A percentile compares a stretch with the other conserved stretches of the same genome.
phyloP scores from a whole-genome alignment of 23 red algal species.

The Chondrus crispus region DNA sequence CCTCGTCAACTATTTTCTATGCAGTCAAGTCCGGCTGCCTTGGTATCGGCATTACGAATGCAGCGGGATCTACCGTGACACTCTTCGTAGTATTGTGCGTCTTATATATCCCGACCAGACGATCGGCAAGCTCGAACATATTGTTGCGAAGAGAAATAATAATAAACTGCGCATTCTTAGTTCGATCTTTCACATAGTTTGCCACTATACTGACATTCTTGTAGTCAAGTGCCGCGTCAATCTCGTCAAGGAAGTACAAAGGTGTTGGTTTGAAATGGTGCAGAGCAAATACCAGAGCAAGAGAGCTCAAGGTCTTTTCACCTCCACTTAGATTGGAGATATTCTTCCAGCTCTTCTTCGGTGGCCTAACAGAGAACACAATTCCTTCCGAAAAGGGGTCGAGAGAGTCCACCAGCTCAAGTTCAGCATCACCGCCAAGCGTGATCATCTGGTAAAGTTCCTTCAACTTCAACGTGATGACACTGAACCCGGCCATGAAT shows the following conservation, averaged over 20 bases:
- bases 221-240: slow-evolving; percentile 98
- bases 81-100: slow-evolving; percentile 81
- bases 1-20: too few species aligned
- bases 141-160: slow-evolving; percentile 98
- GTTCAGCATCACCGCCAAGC: slow-evolving; percentile 92
- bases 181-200: slow-evolving; percentile 95
- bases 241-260: slow-evolving; percentile 98
- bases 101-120: slow-evolving; percentile 97
- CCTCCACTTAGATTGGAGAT: slow-evolving; percentile 95
- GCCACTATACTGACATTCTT: slow-evolving; percentile 98
- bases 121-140: slow-evolving; percentile 97
- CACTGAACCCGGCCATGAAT: slow-evolving; percentile 88
- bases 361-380: slow-evolving; percentile 93
- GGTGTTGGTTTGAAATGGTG: slow-evolving; percentile 96
- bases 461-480: slow-evolving; percentile 89
- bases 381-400: slow-evolving; percentile 98
- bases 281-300: slow-evolving; percentile 95
- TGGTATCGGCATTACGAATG: slow-evolving; percentile 63
- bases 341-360: slow-evolving; percentile 99
- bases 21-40: too few species aligned
- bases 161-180: slow-evolving; percentile 97
- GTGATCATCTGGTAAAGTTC: slow-evolving; percentile 99
- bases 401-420: slow-evolving; percentile 95
- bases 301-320: slow-evolving; percentile 92
- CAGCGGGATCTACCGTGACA: slow-evolving; percentile 83